Evolutionary conservation across 2,329 filamentous ascomycete genomes (phyloP).

Genomic region (Aureobasidium musti): DNA sequence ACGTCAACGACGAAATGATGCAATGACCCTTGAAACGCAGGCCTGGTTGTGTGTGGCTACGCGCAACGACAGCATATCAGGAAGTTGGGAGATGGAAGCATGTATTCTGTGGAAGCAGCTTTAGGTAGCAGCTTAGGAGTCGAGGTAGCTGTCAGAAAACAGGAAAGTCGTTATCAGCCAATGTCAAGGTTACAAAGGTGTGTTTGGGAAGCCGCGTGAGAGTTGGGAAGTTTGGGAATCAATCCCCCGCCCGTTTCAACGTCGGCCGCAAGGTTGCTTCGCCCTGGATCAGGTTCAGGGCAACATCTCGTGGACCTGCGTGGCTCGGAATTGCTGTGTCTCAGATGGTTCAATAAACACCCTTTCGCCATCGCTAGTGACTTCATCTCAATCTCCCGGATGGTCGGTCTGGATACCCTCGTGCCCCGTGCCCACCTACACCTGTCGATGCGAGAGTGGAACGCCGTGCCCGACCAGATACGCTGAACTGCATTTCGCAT

Average conservation of each 20-base stretch:
- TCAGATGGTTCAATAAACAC: slow-evolving; percentile 24
- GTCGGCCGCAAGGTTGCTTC: slow-evolving; percentile 16
- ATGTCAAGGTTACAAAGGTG: neutral
- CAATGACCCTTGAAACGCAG: slow-evolving; percentile 27
- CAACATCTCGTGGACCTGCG: neutral
- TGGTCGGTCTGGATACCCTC: neutral
- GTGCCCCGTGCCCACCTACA: slow-evolving; percentile 24
- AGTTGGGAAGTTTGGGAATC: neutral
- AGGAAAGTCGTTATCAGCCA: neutral
- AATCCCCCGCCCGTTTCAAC: slow-evolving; percentile 18
- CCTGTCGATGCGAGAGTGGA: slow-evolving; percentile 24
- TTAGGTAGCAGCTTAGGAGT: neutral
- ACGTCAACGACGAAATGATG: slow-evolving; percentile 22
- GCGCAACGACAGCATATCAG: neutral
- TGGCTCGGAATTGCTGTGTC: slow-evolving; percentile 18
- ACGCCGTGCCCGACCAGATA: slow-evolving; percentile 12
- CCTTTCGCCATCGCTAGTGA: slow-evolving; percentile 5
- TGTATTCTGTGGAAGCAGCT: neutral
- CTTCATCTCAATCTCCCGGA: slow-evolving; percentile 18
- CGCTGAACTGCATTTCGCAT: neutral
- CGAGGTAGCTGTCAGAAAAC: neutral
- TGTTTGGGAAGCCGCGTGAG: neutral
- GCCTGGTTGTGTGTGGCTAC: neutral
- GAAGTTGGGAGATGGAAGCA: neutral
- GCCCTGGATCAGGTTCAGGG: neutral